These are phyloP conservation scores for Penicillium verrucosum DNA, from an alignment of 2,329 filamentous ascomycete genomes.

Conservation along the genomic window DNA sequence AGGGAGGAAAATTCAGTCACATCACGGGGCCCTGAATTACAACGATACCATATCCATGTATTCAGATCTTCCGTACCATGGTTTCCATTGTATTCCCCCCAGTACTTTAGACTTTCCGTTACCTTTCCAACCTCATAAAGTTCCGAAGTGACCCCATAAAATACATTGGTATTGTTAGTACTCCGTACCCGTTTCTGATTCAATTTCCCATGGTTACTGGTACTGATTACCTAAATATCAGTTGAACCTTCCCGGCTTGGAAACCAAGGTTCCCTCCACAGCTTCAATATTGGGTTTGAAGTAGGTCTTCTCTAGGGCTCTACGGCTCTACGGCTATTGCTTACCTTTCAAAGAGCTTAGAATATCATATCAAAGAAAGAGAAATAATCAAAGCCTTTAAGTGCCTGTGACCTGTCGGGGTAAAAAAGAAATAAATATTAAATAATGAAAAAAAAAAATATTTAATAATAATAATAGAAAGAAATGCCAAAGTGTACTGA, in stretches of 20 bases:
- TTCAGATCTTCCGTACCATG: background rate
- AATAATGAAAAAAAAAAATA: background rate
- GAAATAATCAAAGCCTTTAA: constrained; percentile 6
- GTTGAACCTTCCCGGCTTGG: background rate
- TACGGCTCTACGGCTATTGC: background rate
- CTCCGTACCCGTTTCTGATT: constrained; percentile 26
- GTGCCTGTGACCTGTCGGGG: constrained; percentile 16
- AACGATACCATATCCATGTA: background rate
- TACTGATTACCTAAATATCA: constrained; percentile 4
- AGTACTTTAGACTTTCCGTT: constrained; percentile 8
- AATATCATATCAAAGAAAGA: background rate
- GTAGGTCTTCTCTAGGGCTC: background rate
- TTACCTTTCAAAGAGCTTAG: background rate
- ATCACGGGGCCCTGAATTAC: constrained; percentile 23
- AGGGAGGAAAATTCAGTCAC: constrained; percentile 22
- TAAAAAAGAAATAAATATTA: background rate
- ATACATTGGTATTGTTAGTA: constrained; percentile 14
- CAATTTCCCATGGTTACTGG: background rate
- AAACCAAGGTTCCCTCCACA: background rate
- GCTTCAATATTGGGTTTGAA: background rate
- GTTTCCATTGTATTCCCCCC: constrained; percentile 4
- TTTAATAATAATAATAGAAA: background rate
- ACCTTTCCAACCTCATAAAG: background rate
- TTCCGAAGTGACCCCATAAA: constrained; percentile 2
- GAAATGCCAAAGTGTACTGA: constrained; percentile 1